Base-by-base conservation (phyloP, 2,329 filamentous ascomycete genomes). In the Fusarium sp. region DNA sequence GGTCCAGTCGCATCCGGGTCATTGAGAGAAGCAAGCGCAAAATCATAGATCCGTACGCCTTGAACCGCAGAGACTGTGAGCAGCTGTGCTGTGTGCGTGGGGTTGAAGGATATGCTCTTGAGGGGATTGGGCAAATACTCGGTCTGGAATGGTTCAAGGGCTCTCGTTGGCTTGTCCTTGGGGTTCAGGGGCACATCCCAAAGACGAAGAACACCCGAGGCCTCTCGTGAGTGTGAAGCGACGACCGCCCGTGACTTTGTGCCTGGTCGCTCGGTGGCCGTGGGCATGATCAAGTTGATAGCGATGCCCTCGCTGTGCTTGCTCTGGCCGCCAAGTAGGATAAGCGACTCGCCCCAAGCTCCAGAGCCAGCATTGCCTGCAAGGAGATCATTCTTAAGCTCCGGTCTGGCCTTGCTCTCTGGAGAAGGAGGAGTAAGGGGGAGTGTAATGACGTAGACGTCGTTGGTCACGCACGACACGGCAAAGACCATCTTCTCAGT, bases 41-140 rank as follows among this genome's bases (percentile, higher is more conserved):
- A 90, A 75, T 90, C 87, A 75, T 90, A 90, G 64, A 90, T 83
- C 36, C 88, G 83, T 20, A 87, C 85, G 7, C 85, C 86, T 13
- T 88, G 84, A 3, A 84, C 79, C 0, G 85, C 81, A 27, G 86
- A 83, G 20, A 89, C 83, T 8, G 85, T 81, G 4, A 90, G 81
- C 1, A 90, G 81, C 70, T 90, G 87, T 3, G 85, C 86, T 1
- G 83, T 80, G 68, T 87, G 83, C 13, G 83, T 84, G 0, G 88
- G 84, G 74, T 90, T 90, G 77, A 90, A 90, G 0, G 86, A 83
- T 60, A 90, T 84, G 61, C 82, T 81, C 14, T 81, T 82, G 1
- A 89, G 81, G 1, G 87, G 85, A 9, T 80, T 81, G 0, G 87
- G 81, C 4, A 90, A 78, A 68, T 83, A 88, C 64, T 90, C 85